Evolutionary conservation across 768 basidiomycete genomes (phyloP), one percentile per base, ranked within the genome.

Genomic region (Podaxis rugospora): DNA sequence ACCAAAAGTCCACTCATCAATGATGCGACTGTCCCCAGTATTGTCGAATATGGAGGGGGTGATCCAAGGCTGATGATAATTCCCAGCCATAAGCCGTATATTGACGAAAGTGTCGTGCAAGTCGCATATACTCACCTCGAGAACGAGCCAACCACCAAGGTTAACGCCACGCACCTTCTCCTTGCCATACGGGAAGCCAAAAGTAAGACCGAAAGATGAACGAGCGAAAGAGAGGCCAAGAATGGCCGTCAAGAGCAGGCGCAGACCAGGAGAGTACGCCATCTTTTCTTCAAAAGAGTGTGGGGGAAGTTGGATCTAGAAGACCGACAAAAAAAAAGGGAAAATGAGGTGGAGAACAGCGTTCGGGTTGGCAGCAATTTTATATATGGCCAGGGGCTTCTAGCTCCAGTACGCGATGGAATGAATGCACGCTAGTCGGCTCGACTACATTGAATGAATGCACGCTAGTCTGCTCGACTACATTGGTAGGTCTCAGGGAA

Each of bases 1-100:
- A 53, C 85, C 79, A 64, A 90, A 90, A 1, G 90, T 92, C 76
- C 81, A 93, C 66, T 93, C 90, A 69, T 93, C 91, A 32, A 92
- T 74, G 62, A 93, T 88, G 52, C 75, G 72, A 28, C 63, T 42
- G 64, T 89, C 70, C 21, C 81, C 82, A 0, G 88, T 89, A 65
- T 80, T 75, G 56, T 88, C 84, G 68, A 90, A 92, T 7, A 92
- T 67, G 49, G 83, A 85, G 32, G 89, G 89, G 0, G 88, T 90
- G 66, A 90, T 87, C 87, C 87, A 91, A 6, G 89, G 87, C 85
- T 83, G 32, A 61, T 32, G 54, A 11, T 5, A 49, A 11, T 49
- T 27, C 7, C 13, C 25, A 23, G 14, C 44, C 2, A 10, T 40
- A 23, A 60, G 35, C n/a, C 39, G 23, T 28, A 16, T 13, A 21